Percentiles rank a stretch among this genome's conserved stretches.
Conservation (phyloP, 768 basidiomycete species). For the Leccinum boreale region DNA sequence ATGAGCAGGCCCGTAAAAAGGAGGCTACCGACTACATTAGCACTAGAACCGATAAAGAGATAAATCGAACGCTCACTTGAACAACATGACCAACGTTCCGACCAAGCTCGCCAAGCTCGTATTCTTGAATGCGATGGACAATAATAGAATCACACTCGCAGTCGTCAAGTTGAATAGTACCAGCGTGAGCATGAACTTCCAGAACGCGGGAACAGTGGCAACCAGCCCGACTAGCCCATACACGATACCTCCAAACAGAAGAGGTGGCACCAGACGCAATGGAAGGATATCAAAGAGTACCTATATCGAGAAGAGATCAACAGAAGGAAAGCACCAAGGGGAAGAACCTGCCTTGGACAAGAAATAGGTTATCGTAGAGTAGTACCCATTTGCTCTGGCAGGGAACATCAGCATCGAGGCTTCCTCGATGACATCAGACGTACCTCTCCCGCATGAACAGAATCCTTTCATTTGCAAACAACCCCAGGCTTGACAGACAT, state of each 20-base stretch:
- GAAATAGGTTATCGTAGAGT: constrained; percentile 96
- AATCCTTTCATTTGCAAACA: constrained; percentile 94
- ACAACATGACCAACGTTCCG: constrained; percentile 96
- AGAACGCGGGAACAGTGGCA: constrained; percentile 83
- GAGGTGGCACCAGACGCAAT: constrained; percentile 88
- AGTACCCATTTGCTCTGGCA: constrained; percentile 91
- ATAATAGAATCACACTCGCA: constrained; percentile 84
- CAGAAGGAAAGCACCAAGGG: not conserved
- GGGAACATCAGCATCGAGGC: not conserved
- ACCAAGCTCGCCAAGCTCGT: constrained; percentile 87
- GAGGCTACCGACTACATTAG: constrained; percentile 48
- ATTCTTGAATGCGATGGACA: constrained; percentile 86
- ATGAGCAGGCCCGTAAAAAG: constrained; percentile 94
- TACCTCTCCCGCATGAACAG: constrained; percentile 98
- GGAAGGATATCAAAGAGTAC: constrained; percentile 97
- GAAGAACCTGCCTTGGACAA: constrained; percentile 67
- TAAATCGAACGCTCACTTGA: constrained; percentile 69
- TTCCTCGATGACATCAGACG: constrained; percentile 12
- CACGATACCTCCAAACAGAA: constrained; percentile 93
- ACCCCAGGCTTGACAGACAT: constrained; percentile 86
- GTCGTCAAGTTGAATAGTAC: constrained; percentile 97
- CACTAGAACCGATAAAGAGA: constrained; percentile 1
- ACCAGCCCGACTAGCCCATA: constrained; percentile 96
- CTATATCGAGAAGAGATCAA: constrained; percentile 33
- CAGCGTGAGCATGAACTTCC: constrained; percentile 97